Evolutionary conservation across 2,329 filamentous ascomycete genomes (phyloP).

Genomic region (Xylariaceae sp.): DNA sequence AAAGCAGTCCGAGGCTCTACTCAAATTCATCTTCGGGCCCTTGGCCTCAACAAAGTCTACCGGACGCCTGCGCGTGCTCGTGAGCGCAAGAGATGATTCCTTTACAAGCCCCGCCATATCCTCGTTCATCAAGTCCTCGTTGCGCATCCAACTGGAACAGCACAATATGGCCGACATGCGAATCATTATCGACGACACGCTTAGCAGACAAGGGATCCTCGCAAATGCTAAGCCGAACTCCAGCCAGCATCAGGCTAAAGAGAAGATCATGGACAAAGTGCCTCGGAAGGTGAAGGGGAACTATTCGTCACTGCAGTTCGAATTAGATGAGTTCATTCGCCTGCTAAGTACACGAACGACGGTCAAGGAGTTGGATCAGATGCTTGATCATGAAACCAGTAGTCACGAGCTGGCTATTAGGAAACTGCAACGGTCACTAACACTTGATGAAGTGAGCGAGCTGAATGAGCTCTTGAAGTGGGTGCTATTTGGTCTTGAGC

Average conservation of each 20-base stretch:
- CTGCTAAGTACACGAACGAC: conserved; percentile 19
- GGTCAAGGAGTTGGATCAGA: conserved; percentile 15
- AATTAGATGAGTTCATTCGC: conserved; percentile 18
- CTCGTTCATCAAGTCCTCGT: too few relatives aligned
- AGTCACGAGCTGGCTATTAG: conserved; percentile 24
- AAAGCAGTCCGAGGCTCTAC: conserved; percentile 11
- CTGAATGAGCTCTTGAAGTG: conserved; percentile 28
- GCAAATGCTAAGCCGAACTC: conserved; percentile 18
- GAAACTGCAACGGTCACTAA: conserved; percentile 22
- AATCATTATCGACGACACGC: conserved; percentile 16
- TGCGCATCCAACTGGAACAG: conserved; percentile 18
- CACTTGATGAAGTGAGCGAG: conserved; percentile 20
- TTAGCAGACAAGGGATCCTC: conserved; percentile 16
- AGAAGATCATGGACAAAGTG: conserved; percentile 20
- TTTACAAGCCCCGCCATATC: conserved; percentile 1
- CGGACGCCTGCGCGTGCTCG: conserved; percentile 19
- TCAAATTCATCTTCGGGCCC: conserved; percentile 14
- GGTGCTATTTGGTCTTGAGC: conserved; percentile 18
- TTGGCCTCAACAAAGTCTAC: conserved; percentile 7
- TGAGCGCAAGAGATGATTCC: conserved; percentile 16
- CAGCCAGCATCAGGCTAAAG: conserved; percentile 16
- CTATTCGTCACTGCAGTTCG: conserved; percentile 19
- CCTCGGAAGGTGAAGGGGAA: conserved; percentile 18
- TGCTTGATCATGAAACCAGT: conserved; percentile 19
- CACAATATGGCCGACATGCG: conserved; percentile 22